A percentile compares a stretch with the other conserved stretches of the same genome.
Conservation (phyloP, 345 rosid genomes). For the Iberis pinnata region DNA sequence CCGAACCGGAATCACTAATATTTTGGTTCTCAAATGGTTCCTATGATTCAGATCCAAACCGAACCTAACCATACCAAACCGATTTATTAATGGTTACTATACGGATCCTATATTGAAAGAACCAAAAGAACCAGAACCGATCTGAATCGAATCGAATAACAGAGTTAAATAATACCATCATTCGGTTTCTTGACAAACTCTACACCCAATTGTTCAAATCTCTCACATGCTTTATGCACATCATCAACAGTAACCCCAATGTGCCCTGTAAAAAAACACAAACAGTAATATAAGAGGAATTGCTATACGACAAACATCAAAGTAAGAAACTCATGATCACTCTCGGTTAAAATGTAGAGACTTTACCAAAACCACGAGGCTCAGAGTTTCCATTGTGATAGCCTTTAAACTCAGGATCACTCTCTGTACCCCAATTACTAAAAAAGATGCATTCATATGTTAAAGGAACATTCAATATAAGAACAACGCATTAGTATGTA, state of each 20-base stretch:
- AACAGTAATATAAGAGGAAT: not conserved
- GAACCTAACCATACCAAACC: too few relatives aligned
- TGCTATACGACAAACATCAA: too few relatives aligned
- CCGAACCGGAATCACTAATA: too few relatives aligned
- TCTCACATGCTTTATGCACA: conserved; percentile 85
- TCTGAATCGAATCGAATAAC: too few relatives aligned
- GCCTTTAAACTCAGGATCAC: conserved; percentile 79
- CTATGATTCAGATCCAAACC: too few relatives aligned
- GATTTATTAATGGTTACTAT: too few relatives aligned
- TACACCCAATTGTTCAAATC: conserved; percentile 79
- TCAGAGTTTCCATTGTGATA: conserved; percentile 93
- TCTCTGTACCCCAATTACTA: conserved; percentile 98
- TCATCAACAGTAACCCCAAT: conserved; percentile 94
- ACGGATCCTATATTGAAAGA: too few relatives aligned
- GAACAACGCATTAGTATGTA: not conserved
- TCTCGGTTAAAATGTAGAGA: conserved; percentile 2
- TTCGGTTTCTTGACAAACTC: conserved; percentile 84
- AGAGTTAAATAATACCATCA: conserved; percentile 71
- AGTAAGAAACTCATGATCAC: too few relatives aligned
- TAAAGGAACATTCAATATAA: conserved; percentile 14
- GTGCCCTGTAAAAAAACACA: conserved; percentile 62
- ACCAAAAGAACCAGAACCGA: too few relatives aligned
- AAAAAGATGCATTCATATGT: conserved; percentile 13
- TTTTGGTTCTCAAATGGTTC: too few relatives aligned
- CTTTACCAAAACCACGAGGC: conserved; percentile 84